phyloP scores from a whole-genome alignment of 352 stramenopile species.

The Pythium vanterpoolii region DNA sequence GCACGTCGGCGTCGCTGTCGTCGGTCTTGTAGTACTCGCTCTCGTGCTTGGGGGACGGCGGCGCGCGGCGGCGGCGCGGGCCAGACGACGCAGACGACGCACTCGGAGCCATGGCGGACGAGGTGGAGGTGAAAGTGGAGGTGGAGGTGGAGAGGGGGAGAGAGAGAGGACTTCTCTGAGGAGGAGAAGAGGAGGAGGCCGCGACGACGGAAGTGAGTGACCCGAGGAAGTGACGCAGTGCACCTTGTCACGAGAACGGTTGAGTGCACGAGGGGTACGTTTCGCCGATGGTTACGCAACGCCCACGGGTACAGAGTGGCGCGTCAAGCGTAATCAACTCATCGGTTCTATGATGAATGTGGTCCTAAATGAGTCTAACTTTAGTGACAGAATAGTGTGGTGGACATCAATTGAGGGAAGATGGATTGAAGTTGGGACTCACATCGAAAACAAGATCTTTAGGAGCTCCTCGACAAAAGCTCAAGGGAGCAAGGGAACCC shows the following conservation, averaged over 20 bases:
- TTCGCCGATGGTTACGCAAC: not conserved
- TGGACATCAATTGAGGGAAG: constrained; percentile 3
- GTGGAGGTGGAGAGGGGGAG: not conserved
- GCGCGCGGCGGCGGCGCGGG: constrained; percentile 44
- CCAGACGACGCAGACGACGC: not conserved
- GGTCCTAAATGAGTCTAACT: constrained; percentile 1
- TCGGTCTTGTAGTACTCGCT: constrained; percentile 24
- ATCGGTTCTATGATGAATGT: not conserved
- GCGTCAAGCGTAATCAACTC: constrained; percentile 7
- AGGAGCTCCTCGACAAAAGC: not conserved
- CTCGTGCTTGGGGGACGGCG: constrained; percentile 7
- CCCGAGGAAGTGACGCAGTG: not conserved
- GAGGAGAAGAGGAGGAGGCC: not conserved
- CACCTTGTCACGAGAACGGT: not conserved
- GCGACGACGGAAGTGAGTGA: not conserved
- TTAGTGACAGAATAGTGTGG: constrained; percentile 2
- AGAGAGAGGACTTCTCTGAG: not conserved
- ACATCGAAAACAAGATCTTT: constrained; percentile 25
- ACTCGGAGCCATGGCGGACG: constrained; percentile 1
- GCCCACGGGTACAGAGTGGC: not conserved
- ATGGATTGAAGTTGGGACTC: constrained; percentile 17
- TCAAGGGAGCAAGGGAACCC: too few species aligned
- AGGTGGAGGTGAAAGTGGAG: not conserved
- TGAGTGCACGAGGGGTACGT: not conserved
- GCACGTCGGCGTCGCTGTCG: constrained; percentile 25